Evolutionary conservation across 106 monocot genomes (phyloP), one percentile per base, ranked within the genome.

Genomic region (Amphibolis antarctica): DNA sequence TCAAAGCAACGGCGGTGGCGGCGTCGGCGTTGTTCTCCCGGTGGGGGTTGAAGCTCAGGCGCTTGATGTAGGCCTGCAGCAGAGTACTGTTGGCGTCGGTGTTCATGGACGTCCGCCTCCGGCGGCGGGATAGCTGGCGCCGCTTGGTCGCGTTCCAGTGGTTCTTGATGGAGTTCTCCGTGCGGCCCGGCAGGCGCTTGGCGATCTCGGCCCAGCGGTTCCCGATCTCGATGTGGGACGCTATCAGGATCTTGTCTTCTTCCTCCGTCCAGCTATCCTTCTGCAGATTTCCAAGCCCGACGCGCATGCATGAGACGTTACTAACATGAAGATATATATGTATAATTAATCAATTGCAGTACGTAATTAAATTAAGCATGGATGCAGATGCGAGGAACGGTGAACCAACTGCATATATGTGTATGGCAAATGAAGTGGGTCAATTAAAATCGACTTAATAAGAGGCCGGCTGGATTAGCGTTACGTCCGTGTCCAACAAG

Each of bases 101-200:
- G 53, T 73, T 56, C 63, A 67, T 82, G 11, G 72, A 46, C 68
- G 14, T 73, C 52, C 80, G 80, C 51, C 60, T 56, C 22, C 76
- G 62, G 46, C 79, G 46, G 4, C 84, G 75, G 43, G 81, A 67
- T 69, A 83, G 71, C 52, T 82, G 84, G 46, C 80, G 59, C 19
- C 92, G 65, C 77, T 84, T 87, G 62, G 87, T 92, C n/a, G 92
- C 87, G 53, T 92, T 92, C 92, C 92, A 92, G 49, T 81, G 92
- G 79, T 92, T 91, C 72, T 91, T 88, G 56, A 92, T 81, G 10
- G 87, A 84, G 73, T 92, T 92, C 73, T 92, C 92, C 0, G 87
- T 92, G 20, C 92, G 74, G 15, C 92, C 92, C 1, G 87, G 84
- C 12, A 92, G 77, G 23, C 63, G 60, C 68, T 84, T 87, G 5